phyloP scores from a whole-genome alignment of 2,329 filamentous ascomycete genomes.

The Cercospora sp. region DNA sequence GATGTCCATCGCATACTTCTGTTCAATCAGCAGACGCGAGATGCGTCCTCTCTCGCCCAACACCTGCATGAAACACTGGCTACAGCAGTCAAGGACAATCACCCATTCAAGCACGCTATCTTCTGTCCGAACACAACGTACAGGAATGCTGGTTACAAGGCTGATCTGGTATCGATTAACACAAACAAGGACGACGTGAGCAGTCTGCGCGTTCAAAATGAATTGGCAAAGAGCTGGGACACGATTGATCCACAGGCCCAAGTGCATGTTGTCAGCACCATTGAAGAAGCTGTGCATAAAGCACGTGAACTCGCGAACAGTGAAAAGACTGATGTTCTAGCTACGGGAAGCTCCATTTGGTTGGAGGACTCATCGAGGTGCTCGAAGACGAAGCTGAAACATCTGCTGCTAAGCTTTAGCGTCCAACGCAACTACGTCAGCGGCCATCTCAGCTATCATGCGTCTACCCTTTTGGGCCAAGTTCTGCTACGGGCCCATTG shows the following conservation, averaged over 20 bases:
- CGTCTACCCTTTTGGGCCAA: not conserved
- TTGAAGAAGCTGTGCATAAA: constrained; percentile 67
- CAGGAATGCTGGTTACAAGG: constrained; percentile 59
- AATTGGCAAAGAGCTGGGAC: constrained; percentile 63
- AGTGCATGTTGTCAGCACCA: constrained; percentile 62
- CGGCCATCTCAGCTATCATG: not conserved
- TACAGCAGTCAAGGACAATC: constrained; percentile 41
- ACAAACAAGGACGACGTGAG: constrained; percentile 60
- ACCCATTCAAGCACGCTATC: constrained; percentile 69
- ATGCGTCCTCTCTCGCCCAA: constrained; percentile 66
- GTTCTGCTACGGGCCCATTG: not conserved
- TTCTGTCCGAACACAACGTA: constrained; percentile 80
- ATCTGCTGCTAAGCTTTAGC: not conserved
- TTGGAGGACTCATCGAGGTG: constrained; percentile 74
- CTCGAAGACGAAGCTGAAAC: constrained; percentile 54
- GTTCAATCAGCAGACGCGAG: constrained; percentile 90
- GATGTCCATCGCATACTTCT: constrained; percentile 61
- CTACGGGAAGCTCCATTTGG: constrained; percentile 85
- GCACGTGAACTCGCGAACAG: constrained; percentile 49
- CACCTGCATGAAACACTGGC: constrained; percentile 62
- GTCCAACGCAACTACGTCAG: not conserved
- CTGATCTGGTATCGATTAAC: constrained; percentile 65
- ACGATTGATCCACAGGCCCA: constrained; percentile 54
- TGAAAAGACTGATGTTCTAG: constrained; percentile 62
- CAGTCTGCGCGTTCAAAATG: constrained; percentile 66